phyloP scores from a whole-genome alignment of 2,329 filamentous ascomycete genomes.

The Fulvia fulva region DNA sequence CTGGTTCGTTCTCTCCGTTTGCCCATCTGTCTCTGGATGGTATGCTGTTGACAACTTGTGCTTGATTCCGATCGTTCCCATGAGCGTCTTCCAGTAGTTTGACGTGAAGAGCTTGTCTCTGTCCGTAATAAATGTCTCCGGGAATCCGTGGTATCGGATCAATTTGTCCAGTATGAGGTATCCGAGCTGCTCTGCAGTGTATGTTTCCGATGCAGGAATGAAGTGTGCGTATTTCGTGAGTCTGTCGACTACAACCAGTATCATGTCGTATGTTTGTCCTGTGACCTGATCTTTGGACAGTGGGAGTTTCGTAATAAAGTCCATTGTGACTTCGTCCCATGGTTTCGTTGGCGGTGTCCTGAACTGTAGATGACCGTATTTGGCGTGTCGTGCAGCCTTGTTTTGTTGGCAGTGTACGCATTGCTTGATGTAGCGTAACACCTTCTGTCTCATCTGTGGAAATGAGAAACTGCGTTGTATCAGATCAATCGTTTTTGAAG shows the following conservation, averaged over 20 bases:
- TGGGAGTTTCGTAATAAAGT: no score
- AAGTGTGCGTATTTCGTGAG: slow-evolving; percentile 12
- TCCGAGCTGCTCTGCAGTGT: slow-evolving; percentile 14
- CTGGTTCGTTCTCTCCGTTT: no score
- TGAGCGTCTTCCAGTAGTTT: no score
- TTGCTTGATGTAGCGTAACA: slow-evolving; percentile 11
- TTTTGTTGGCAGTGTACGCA: slow-evolving; percentile 15
- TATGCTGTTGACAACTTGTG: no score
- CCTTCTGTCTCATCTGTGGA: slow-evolving; percentile 4
- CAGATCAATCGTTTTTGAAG: no score
- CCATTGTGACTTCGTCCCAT: no score
- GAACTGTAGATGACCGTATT: no score
- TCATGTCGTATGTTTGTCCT: slow-evolving; percentile 11
- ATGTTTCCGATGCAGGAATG: slow-evolving; percentile 11
- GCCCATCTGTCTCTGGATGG: no score
- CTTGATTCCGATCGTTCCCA: no score
- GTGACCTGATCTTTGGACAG: slow-evolving; percentile 2
- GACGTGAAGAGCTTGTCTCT: no score
- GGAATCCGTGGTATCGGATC: slow-evolving; percentile 18
- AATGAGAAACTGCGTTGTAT: slow-evolving; percentile 6
- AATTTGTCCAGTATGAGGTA: slow-evolving; percentile 21
- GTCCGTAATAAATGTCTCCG: no score
- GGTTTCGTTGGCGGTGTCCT: no score
- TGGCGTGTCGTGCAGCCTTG: slow-evolving; percentile 7
- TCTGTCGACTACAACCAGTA: slow-evolving; percentile 22